Percentiles rank a stretch among this genome's conserved stretches.
phyloP scores from a whole-genome alignment of 2,329 filamentous ascomycete species.

The Neurospora crassa region DNA sequence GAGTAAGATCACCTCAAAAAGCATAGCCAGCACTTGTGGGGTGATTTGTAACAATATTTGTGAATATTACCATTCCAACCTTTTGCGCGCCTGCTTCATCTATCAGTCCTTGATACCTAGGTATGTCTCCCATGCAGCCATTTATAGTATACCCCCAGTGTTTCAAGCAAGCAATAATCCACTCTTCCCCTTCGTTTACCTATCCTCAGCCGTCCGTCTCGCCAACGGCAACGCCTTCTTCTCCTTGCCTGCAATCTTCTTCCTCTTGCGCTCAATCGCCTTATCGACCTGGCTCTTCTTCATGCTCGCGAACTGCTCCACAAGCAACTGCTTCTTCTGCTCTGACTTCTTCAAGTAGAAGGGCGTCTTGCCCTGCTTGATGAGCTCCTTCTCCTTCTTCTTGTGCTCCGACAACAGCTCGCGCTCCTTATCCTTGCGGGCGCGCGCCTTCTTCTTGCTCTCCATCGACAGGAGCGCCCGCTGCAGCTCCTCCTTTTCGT shows the following conservation, averaged over 20 bases:
- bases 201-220: constrained; percentile 29
- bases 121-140: too few relatives aligned
- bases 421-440: constrained; percentile 59
- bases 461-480: constrained; percentile 68
- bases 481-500: constrained; percentile 61
- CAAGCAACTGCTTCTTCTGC: constrained; percentile 75
- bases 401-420: constrained; percentile 67
- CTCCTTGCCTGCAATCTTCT: constrained; percentile 83
- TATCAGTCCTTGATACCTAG: too few relatives aligned
- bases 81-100: too few relatives aligned
- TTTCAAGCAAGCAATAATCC: too few relatives aligned
- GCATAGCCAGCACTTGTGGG: too few relatives aligned
- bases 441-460: constrained; percentile 61
- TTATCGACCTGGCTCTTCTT: constrained; percentile 77
- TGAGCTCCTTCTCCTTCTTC: constrained; percentile 71
- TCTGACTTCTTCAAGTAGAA: constrained; percentile 91
- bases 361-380: constrained; percentile 81
- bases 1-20: too few relatives aligned
- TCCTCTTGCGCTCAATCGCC: constrained; percentile 76
- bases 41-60: too few relatives aligned
- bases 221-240: constrained; percentile 61
- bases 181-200: constrained; percentile 16
- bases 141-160: too few relatives aligned
- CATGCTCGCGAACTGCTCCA: constrained; percentile 73
- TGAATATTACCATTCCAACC: too few relatives aligned